Base-by-base conservation (phyloP, 169 alveolate genomes). In the Blepharisma undulans region DNA sequence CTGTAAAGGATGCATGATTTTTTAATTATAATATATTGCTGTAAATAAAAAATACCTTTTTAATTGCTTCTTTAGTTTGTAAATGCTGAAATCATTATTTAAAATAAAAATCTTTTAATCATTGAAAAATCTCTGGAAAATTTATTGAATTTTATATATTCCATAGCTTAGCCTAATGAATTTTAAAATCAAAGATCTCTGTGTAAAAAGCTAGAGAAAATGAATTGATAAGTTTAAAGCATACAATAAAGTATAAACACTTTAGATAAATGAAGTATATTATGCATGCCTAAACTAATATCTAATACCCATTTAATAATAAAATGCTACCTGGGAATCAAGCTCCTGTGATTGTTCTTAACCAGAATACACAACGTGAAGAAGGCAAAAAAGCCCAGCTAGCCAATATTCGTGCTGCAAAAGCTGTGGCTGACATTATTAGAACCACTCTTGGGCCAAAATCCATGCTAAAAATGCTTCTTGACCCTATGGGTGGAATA, bases 401-500 rank as follows among this genome's bases (percentile, higher is more conserved):
- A 61, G 95, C 98, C 29, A 97, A 97, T 93, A 97, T 97, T 81
- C 96, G 95, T 77, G 99, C 99, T 36, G 99, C 99, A 92, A 98
- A 98, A 86, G 98, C 99, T 27, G 99, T 99, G 16, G 97, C 99
- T 74, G 99, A 99, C 85, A 98, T 99, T 82, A 99, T 99, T 34
- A 92, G 99, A 84, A 99, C 99, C 33, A 99, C 99, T 27, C 97
- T 99, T 71, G 99, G 99, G 0, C 99, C 99, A 25, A 97, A 98
- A 80, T 98, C 99, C 19, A 99, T 99, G 99, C 95, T 99, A 32
- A 99, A 99, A 97, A 99, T 99, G 99, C 97, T 99, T 86, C 96
- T 99, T 25, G 99, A 99, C 92, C 99, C 99, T 30, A 97, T 99
- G 98, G 99, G 99, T 61, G 99, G 99, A n/a, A 99, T 99, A 79